These are phyloP conservation scores for Eucalyptus victrix DNA, from an alignment of 345 rosid species.

Conservation along the genomic window DNA sequence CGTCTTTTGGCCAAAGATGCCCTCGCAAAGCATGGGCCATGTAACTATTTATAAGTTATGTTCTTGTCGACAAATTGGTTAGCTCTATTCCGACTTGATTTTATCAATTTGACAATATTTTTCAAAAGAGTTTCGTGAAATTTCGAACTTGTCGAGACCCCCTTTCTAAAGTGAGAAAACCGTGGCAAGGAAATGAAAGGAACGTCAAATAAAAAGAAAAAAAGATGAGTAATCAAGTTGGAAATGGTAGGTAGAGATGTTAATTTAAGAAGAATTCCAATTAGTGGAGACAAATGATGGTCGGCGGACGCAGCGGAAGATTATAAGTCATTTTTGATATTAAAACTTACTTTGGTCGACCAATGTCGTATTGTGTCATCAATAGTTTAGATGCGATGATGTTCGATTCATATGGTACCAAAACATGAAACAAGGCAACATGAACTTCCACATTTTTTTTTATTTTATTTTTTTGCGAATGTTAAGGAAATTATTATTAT, in stretches of 20 bases:
- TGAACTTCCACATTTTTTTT: background rate
- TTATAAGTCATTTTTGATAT: background rate
- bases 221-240: too few species aligned
- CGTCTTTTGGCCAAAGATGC: background rate
- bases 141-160: background rate
- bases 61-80: background rate
- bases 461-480: background rate
- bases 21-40: background rate
- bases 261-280: background rate
- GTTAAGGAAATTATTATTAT: background rate
- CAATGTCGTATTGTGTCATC: background rate
- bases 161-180: background rate
- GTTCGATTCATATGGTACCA: background rate
- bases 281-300: background rate
- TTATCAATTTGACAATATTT: background rate
- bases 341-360: background rate
- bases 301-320: background rate
- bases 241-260: background rate
- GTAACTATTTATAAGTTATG: background rate
- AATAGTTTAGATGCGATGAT: background rate
- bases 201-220: background rate
- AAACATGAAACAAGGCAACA: background rate
- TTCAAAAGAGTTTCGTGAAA: background rate
- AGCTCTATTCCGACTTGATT: background rate
- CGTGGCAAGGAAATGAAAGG: fast-evolving